Evolutionary conservation across 2,329 filamentous ascomycete genomes (phyloP).

Genomic region (Coccinonectria pachysandricola): DNA sequence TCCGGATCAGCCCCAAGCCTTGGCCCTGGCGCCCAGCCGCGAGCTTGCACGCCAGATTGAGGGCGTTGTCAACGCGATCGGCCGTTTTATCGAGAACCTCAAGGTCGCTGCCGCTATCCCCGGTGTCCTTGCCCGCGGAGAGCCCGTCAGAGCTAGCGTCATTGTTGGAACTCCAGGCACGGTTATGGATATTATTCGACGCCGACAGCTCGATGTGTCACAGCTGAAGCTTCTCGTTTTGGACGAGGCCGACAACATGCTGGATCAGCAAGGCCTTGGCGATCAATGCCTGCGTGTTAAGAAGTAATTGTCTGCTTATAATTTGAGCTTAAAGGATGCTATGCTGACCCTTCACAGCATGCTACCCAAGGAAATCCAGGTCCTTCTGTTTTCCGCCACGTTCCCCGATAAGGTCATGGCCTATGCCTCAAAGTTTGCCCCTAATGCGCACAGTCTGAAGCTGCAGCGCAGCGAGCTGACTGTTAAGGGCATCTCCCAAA

Average conservation of each 20-base stretch:
- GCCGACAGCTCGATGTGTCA: conserved; percentile 60
- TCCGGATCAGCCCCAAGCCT: conserved; percentile 65
- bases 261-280: conserved; percentile 88
- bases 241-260: conserved; percentile 98
- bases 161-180: conserved; percentile 93
- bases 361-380: conserved; percentile 66
- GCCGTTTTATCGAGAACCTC: conserved; percentile 68
- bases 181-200: conserved; percentile 75
- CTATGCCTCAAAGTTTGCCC: conserved; percentile 78
- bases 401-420: conserved; percentile 76
- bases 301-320: conserved; percentile 37
- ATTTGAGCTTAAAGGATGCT: background rate
- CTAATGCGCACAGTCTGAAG: conserved; percentile 76
- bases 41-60: conserved; percentile 93
- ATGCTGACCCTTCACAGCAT: conserved; percentile 41
- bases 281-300: conserved; percentile 93
- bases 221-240: conserved; percentile 76
- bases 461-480: conserved; percentile 86
- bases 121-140: conserved; percentile 57
- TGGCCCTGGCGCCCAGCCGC: conserved; percentile 84
- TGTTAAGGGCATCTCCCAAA: conserved; percentile 93
- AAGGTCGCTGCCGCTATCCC: conserved; percentile 76
- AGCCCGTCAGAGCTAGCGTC: conserved; percentile 63
- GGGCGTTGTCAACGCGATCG: conserved; percentile 73
- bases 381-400: conserved; percentile 91